Percentiles rank a stretch among this genome's conserved stretches.
These are phyloP conservation scores for Herpetomonas samuelpessoai DNA, from an alignment of 208 protist species.

Conservation along the genomic window DNA sequence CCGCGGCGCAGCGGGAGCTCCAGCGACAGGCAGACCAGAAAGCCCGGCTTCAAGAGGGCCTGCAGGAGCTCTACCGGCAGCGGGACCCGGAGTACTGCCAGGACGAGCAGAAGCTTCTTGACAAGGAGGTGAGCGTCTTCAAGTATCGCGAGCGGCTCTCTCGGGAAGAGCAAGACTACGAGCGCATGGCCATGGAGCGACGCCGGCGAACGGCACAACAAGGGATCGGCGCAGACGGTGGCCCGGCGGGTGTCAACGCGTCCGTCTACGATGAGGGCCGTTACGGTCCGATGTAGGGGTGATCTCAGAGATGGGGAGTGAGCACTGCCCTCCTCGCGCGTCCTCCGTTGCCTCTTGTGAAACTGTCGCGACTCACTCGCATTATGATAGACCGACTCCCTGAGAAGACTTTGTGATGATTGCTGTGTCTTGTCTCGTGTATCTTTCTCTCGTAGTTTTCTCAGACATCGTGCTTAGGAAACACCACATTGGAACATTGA, in stretches of 20 bases:
- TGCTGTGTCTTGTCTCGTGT: too few relatives aligned
- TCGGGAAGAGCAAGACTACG: constrained; percentile 69
- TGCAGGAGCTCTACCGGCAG: constrained; percentile 40
- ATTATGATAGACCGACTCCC: too few relatives aligned
- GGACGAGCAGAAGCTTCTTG: constrained; percentile 67
- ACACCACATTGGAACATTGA: too few relatives aligned
- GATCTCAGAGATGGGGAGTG: too few relatives aligned
- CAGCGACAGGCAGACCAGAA: constrained; percentile 36
- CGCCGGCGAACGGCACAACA: constrained; percentile 24
- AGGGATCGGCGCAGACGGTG: background rate
- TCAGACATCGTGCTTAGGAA: too few relatives aligned
- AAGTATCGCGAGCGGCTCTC: constrained; percentile 63
- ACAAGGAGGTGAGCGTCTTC: constrained; percentile 82
- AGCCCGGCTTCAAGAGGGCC: constrained; percentile 39
- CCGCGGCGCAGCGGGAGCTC: constrained; percentile 27
- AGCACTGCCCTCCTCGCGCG: too few relatives aligned
- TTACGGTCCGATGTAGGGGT: constrained; percentile 15
- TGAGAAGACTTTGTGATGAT: too few relatives aligned
- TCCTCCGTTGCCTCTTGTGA: too few relatives aligned
- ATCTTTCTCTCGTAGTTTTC: too few relatives aligned
- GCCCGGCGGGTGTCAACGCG: background rate
- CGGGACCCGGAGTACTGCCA: constrained; percentile 44
- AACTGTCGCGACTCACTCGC: too few relatives aligned
- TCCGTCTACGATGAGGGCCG: constrained; percentile 16
- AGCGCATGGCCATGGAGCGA: constrained; percentile 62